Evolutionary conservation across 176 grass and related monocot genomes (phyloP), one percentile per base, ranked within the genome.

Genomic region (Cenchrus fungigraminus): DNA sequence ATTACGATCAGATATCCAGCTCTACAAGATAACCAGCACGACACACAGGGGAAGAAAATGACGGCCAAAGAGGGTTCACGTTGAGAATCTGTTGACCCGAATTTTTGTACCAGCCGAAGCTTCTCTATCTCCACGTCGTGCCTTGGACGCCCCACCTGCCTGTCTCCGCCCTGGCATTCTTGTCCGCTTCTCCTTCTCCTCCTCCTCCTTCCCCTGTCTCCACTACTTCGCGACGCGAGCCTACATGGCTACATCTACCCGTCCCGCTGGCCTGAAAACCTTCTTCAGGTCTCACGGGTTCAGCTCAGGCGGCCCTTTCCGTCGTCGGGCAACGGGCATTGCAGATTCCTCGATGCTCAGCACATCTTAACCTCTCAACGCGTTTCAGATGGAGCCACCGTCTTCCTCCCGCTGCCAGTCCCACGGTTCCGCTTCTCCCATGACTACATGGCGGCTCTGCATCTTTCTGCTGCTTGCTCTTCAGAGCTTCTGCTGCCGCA

Each of bases 381-480:
- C 28, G 28, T 14, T 65, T 34, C 28, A 32, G 62, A 91, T 98
- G 93, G 93, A 90, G 85, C 12, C 55, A 46, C 61, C 82, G 43
- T 70, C 84, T 87, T 80, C 28, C 54, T 78, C 79, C 40, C 45
- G 58, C 74, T 14, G 4, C 68, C 40, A 34, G 54, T n/a, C 54
- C 32, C 32, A 29, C 71, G 65, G 66, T 43, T 58, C 32, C 31
- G 74, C 76, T 83, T 76, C 71, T 12, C 59, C 29, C 10, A 77
- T 9, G 69, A 84, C 51, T 34, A 5, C 8, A 11, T 84, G 90
- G 72, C 89, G 88, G 63, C 60, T 82, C 53, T 94, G 63, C 51
- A 65, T 95, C 29, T 42, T 95, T 55, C 69, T 95, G 68, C 42
- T 91, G 8, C 69, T 95, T 52, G 22, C 28, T 62, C 49, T 73